phyloP scores from a whole-genome alignment of 495 filamentous ascomycete genomes.

The Xylaria grammica region DNA sequence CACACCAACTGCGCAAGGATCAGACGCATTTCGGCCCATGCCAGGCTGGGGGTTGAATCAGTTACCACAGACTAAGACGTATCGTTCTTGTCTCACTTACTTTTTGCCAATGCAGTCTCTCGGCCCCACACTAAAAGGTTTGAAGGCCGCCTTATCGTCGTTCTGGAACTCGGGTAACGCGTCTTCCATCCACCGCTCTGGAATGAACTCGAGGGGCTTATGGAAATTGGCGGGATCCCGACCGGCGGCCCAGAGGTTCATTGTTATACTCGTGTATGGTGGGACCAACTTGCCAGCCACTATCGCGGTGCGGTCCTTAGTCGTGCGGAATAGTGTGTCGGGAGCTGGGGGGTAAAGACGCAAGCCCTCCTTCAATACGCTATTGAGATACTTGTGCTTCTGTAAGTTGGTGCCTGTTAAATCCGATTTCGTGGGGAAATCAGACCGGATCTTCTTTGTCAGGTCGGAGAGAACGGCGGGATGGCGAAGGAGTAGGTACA shows the following conservation, averaged over 20 bases:
- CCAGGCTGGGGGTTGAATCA: conserved; percentile 27
- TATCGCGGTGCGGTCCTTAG: conserved; percentile 29
- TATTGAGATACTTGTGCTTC: conserved; percentile 54
- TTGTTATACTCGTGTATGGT: conserved; percentile 40
- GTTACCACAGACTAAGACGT: not conserved
- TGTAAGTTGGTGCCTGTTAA: conserved; percentile 51
- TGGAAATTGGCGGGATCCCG: conserved; percentile 41
- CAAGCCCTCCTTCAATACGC: conserved; percentile 58
- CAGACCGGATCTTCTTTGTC: conserved; percentile 48
- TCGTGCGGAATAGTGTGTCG: conserved; percentile 39
- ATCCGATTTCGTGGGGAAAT: conserved; percentile 49
- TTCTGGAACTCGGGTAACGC: conserved; percentile 15
- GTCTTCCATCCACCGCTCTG: conserved; percentile 29
- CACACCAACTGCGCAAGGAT: conserved; percentile 47
- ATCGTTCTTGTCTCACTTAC: not conserved
- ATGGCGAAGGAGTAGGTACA: conserved; percentile 53
- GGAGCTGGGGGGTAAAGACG: conserved; percentile 59
- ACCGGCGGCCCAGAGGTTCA: conserved; percentile 39
- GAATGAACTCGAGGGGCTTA: conserved; percentile 43
- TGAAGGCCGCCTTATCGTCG: conserved; percentile 8
- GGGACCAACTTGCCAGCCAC: conserved; percentile 42
- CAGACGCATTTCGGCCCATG: conserved; percentile 43
- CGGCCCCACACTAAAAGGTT: conserved; percentile 40
- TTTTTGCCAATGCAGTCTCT: conserved; percentile 41
- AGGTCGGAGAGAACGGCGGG: conserved; percentile 45